Conservation (phyloP, 805 yeast species). For the Myxozyma mucilagina region DNA sequence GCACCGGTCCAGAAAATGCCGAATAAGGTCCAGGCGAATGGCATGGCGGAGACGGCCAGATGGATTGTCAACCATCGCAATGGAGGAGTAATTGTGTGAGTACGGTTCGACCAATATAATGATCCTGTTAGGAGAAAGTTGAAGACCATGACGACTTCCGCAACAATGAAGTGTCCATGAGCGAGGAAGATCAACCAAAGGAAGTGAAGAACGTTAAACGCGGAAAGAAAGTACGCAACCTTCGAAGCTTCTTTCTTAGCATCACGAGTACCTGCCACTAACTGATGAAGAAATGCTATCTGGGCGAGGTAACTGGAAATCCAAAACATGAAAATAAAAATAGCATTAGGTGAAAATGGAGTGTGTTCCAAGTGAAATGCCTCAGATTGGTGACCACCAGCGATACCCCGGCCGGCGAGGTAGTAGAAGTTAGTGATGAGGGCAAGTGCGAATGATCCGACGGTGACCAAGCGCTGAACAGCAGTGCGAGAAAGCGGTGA, state of each 20-base stretch:
- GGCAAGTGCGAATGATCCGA: slow-evolving; percentile 57
- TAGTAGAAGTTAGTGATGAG: slow-evolving; percentile 57
- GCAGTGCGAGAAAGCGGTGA: slow-evolving; percentile 34
- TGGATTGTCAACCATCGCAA: slow-evolving; percentile 58
- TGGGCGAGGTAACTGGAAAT: slow-evolving; percentile 54
- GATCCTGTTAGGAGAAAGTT: slow-evolving; percentile 61
- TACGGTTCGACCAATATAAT: slow-evolving; percentile 54
- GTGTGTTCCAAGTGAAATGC: slow-evolving; percentile 48
- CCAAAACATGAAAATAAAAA: slow-evolving; percentile 56
- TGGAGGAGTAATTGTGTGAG: slow-evolving; percentile 56
- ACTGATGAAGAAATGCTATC: slow-evolving; percentile 41
- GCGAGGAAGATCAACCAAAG: slow-evolving; percentile 66
- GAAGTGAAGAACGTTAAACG: slow-evolving; percentile 61
- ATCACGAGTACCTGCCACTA: slow-evolving; percentile 31
- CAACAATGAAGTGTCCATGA: slow-evolving; percentile 55
- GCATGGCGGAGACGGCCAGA: slow-evolving; percentile 65
- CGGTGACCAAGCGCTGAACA: slow-evolving; percentile 45
- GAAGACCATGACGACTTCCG: slow-evolving; percentile 58
- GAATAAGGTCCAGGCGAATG: slow-evolving; percentile 72
- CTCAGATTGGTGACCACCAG: slow-evolving; percentile 17
- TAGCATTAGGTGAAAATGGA: slow-evolving; percentile 60
- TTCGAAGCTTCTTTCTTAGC: slow-evolving; percentile 28
- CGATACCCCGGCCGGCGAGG: slow-evolving; percentile 57
- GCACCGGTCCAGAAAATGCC: slow-evolving; percentile 87
- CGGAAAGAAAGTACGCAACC: slow-evolving; percentile 61